These are phyloP conservation scores for Tulasnella sp. DNA, from an alignment of 768 basidiomycete species.

Conservation along the genomic window DNA sequence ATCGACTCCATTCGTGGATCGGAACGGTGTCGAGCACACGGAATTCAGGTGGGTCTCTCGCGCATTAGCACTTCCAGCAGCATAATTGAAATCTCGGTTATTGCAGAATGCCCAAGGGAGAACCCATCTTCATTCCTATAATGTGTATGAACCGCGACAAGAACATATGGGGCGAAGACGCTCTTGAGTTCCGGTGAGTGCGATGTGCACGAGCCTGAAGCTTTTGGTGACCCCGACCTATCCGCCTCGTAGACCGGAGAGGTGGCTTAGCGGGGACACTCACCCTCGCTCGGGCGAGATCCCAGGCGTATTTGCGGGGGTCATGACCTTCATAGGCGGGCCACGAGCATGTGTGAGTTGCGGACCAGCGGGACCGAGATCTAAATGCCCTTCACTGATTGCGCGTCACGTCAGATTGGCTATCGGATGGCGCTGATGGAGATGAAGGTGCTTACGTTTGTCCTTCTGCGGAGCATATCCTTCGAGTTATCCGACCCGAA, in stretches of 20 bases:
- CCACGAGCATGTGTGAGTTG: constrained; percentile 13
- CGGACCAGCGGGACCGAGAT: constrained; percentile 29
- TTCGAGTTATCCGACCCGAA: constrained; percentile 42
- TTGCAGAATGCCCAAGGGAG: constrained; percentile 9
- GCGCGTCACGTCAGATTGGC: not conserved
- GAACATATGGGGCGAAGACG: constrained; percentile 20
- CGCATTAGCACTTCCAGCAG: not conserved
- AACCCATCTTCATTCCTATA: not conserved
- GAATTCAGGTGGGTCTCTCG: constrained; percentile 27
- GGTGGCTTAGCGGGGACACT: constrained; percentile 20
- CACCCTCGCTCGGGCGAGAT: not conserved
- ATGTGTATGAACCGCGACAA: constrained; percentile 9
- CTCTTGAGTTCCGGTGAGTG: constrained; percentile 19
- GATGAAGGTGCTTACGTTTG: constrained; percentile 37
- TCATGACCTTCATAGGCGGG: constrained; percentile 15
- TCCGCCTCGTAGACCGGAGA: constrained; percentile 7
- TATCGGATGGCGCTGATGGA: constrained; percentile 11
- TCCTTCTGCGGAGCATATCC: constrained; percentile 39
- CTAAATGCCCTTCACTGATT: constrained; percentile 28
- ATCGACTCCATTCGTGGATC: constrained; percentile 34
- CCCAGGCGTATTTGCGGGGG: constrained; percentile 4
- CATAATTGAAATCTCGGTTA: not conserved
- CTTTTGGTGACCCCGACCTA: not conserved
- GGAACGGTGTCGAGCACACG: constrained; percentile 31
- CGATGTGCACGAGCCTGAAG: not conserved